A percentile compares a stretch with the other conserved stretches of the same genome.
These are phyloP conservation scores for Entomortierella chlamydospora DNA, from an alignment of 192 early-diverging fungal genomes.

Conservation along the genomic window DNA sequence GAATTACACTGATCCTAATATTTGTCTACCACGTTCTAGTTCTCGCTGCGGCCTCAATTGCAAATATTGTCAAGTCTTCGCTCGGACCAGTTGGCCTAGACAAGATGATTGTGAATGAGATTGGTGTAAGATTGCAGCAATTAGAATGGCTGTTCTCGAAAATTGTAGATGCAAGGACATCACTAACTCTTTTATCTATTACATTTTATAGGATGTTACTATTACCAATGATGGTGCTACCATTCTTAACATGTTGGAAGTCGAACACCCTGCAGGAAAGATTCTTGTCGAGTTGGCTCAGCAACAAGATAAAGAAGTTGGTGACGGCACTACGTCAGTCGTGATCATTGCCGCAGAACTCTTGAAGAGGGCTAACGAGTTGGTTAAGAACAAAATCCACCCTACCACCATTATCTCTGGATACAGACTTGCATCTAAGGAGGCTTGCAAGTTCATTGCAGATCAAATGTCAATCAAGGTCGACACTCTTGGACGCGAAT, in stretches of 20 bases:
- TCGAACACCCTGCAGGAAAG: conserved; percentile 97
- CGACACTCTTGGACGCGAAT: conserved; percentile 91
- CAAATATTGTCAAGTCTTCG: conserved; percentile 99
- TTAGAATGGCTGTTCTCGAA: background rate
- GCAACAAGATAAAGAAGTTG: conserved; percentile 99
- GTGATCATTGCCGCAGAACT: conserved; percentile 99
- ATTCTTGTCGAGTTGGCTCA: conserved; percentile 98
- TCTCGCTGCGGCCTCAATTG: conserved; percentile 93
- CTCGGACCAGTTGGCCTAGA: conserved; percentile 98
- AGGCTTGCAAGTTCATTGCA: conserved; percentile 97
- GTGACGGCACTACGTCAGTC: conserved; percentile 99
- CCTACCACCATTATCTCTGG: conserved; percentile 99
- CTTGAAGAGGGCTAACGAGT: conserved; percentile 93
- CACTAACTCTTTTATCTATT: conserved; percentile 7
- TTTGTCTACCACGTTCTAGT: conserved; percentile 65
- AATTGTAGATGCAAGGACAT: no score
- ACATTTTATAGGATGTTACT: conserved; percentile 82
- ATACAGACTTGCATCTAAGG: conserved; percentile 95
- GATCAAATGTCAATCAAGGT: conserved; percentile 97
- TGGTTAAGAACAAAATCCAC: conserved; percentile 99
- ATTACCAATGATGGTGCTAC: conserved; percentile 99
- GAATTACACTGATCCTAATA: no score
- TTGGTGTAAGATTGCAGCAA: conserved; percentile 78
- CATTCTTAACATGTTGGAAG: conserved; percentile 95
- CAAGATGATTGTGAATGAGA: conserved; percentile 99